These are phyloP conservation scores for Stephanodiscus minutulus DNA, from an alignment of 108 stramenopile genomes.

Conservation along the genomic window DNA sequence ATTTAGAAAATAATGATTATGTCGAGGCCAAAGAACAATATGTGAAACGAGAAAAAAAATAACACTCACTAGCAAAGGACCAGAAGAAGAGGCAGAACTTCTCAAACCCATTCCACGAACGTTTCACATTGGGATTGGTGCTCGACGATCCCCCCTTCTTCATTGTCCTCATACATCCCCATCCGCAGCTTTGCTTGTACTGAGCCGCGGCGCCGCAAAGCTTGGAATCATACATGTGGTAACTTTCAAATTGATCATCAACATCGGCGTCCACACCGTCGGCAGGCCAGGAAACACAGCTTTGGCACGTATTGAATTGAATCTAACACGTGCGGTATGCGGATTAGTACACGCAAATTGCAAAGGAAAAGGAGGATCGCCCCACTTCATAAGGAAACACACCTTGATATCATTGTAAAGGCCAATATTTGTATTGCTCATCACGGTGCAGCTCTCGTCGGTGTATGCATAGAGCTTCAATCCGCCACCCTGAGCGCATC, in stretches of 20 bases:
- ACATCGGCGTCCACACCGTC: constrained; percentile 13
- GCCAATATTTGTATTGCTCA: constrained; percentile 35
- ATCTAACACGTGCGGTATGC: constrained; percentile 17
- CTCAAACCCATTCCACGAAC: constrained; percentile 40
- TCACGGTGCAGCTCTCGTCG: constrained; percentile 22
- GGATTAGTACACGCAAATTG: background rate
- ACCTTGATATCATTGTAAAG: constrained; percentile 55
- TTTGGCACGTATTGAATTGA: constrained; percentile 29
- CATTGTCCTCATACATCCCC: constrained; percentile 33
- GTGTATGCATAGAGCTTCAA: constrained; percentile 36
- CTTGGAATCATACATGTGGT: constrained; percentile 41
- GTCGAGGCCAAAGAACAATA: background rate
- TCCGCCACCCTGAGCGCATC: constrained; percentile 34
- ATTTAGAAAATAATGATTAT: background rate
- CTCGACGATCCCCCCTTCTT: constrained; percentile 1
- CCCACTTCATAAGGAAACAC: background rate
- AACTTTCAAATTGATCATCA: constrained; percentile 37
- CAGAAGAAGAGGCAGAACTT: constrained; percentile 52
- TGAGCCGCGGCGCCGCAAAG: constrained; percentile 38
- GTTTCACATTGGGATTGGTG: constrained; percentile 3
- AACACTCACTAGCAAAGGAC: constrained; percentile 32
- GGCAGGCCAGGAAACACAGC: constrained; percentile 37
- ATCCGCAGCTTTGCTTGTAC: constrained; percentile 35
- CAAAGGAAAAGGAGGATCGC: background rate
- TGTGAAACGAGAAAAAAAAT: background rate